Percentiles rank a stretch among this genome's conserved stretches.
Conservation (phyloP, 2,329 filamentous ascomycete species). For the Onygenales sp. region DNA sequence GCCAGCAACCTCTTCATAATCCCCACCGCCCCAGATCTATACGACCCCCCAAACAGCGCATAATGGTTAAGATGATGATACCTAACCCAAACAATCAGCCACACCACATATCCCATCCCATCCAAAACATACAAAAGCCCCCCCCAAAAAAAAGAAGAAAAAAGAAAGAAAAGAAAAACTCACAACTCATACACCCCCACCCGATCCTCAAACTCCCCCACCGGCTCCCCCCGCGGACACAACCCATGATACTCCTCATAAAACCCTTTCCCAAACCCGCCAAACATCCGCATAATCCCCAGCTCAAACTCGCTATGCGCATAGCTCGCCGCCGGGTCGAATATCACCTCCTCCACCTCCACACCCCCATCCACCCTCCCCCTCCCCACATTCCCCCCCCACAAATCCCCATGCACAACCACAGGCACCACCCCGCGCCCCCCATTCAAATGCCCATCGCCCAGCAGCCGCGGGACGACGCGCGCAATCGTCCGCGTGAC, state of each 20-base stretch:
- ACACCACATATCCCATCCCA: no score
- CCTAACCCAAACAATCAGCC: constrained; percentile 30
- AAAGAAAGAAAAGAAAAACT: constrained; percentile 28
- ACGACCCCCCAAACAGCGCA: constrained; percentile 73
- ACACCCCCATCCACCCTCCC: constrained; percentile 33
- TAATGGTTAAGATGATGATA: constrained; percentile 89
- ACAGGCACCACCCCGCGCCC: constrained; percentile 60
- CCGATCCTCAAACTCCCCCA: constrained; percentile 75
- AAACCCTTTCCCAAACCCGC: constrained; percentile 66
- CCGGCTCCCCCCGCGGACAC: constrained; percentile 71
- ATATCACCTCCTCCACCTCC: constrained; percentile 62
- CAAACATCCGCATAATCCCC: constrained; percentile 96
- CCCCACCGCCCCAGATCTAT: constrained; percentile 62
- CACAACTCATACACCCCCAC: constrained; percentile 72
- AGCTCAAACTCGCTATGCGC: constrained; percentile 84
- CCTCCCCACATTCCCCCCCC: constrained; percentile 66
- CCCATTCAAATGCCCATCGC: constrained; percentile 52
- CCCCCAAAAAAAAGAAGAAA: not conserved
- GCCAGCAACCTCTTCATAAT: constrained; percentile 67
- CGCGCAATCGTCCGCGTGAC: constrained; percentile 54
- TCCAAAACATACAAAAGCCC: not conserved
- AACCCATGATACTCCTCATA: constrained; percentile 67
- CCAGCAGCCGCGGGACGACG: constrained; percentile 70
- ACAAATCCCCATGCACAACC: constrained; percentile 84
- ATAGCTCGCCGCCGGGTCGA: constrained; percentile 72